phyloP scores from a whole-genome alignment of 2,329 filamentous ascomycete genomes.

The Helotiales sp. region DNA sequence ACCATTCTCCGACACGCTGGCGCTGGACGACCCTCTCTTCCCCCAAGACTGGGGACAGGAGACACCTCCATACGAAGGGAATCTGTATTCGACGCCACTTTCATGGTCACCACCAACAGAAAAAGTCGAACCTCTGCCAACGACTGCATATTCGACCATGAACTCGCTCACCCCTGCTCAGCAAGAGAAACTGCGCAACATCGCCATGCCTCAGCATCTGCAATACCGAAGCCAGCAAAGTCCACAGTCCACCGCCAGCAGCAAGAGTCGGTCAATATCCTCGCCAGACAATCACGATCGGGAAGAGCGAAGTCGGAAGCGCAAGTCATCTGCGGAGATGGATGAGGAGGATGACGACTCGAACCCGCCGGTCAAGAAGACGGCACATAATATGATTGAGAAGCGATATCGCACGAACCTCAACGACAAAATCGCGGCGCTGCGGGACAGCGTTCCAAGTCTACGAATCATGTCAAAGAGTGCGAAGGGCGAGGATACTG shows the following conservation, averaged over 20 bases:
- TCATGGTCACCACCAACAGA: constrained; percentile 33
- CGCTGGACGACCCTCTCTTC: constrained; percentile 30
- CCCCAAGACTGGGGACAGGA: constrained; percentile 30
- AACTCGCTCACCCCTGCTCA: constrained; percentile 55
- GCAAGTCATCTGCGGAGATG: constrained; percentile 64
- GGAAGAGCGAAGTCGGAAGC: constrained; percentile 55
- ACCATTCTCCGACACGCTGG: constrained; percentile 27
- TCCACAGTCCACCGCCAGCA: constrained; percentile 54
- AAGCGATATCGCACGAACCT: constrained; percentile 95
- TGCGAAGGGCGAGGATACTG: constrained; percentile 65
- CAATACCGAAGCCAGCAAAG: constrained; percentile 52
- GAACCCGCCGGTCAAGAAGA: constrained; percentile 74
- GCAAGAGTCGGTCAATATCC: constrained; percentile 49
- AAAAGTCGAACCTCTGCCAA: constrained; percentile 26
- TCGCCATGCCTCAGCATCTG: constrained; percentile 64
- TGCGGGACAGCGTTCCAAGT: constrained; percentile 89
- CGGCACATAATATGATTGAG: constrained; percentile 97
- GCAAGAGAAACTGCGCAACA: constrained; percentile 60
- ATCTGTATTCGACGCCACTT: constrained; percentile 35
- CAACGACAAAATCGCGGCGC: constrained; percentile 93
- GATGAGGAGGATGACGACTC: constrained; percentile 60
- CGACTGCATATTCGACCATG: constrained; percentile 28
- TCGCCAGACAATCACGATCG: constrained; percentile 59
- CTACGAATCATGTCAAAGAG: constrained; percentile 81
- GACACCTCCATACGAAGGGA: constrained; percentile 33